Conservation (phyloP, 257 asterid species). For the Paulownia fortunei region DNA sequence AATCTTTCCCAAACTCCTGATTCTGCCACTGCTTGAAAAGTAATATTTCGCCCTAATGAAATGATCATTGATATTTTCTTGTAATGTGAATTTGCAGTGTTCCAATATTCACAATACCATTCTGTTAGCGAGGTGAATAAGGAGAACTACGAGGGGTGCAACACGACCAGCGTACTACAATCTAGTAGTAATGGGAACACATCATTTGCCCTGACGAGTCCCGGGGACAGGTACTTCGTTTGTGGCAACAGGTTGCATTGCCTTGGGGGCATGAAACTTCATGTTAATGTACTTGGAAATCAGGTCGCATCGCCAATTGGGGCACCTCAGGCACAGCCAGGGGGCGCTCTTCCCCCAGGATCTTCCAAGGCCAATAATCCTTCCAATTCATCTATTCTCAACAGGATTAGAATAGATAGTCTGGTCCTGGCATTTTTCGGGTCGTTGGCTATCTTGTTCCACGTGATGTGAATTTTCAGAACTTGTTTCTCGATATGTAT, state of each 20-base stretch:
- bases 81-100: slow-evolving; percentile 45
- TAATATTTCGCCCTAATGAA: too few species aligned
- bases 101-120: slow-evolving; percentile 67
- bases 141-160: slow-evolving; percentile 64
- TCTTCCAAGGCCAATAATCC: slow-evolving; percentile 63
- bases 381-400: slow-evolving; percentile 35
- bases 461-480: slow-evolving; percentile 26
- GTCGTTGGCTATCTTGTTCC: slow-evolving; percentile 25
- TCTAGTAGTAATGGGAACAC: slow-evolving; percentile 79
- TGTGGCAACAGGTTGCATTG: slow-evolving; percentile 80
- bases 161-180: slow-evolving; percentile 64
- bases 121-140: slow-evolving; percentile 61
- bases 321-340: slow-evolving; percentile 48
- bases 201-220: slow-evolving; percentile 40
- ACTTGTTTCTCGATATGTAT: background rate
- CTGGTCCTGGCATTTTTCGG: slow-evolving; percentile 26
- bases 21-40: too few species aligned
- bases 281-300: slow-evolving; percentile 42
- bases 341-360: slow-evolving; percentile 45
- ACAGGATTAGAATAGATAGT: background rate
- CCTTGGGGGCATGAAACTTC: slow-evolving; percentile 86
- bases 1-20: background rate
- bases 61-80: background rate
- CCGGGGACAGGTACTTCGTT: slow-evolving; percentile 66
- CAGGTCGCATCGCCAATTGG: slow-evolving; percentile 35